phyloP scores from a whole-genome alignment of 2,329 filamentous ascomycete genomes.

The Xylaria sp. region DNA sequence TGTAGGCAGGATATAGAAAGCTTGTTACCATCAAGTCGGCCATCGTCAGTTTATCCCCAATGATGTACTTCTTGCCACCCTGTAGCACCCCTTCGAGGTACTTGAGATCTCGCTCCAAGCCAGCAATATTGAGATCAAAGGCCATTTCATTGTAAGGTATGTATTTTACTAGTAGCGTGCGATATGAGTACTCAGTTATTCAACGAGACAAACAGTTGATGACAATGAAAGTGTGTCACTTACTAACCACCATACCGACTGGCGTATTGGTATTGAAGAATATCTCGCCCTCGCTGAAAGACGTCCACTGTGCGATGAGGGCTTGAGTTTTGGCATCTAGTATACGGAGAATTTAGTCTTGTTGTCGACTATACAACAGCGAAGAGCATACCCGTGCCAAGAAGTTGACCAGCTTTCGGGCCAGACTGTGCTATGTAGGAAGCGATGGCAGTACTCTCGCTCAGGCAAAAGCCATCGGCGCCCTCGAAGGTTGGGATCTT shows the following conservation, averaged over 20 bases:
- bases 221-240: conserved; percentile 1
- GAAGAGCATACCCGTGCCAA: conserved; percentile 48
- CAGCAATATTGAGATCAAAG: conserved; percentile 37
- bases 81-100: conserved; percentile 48
- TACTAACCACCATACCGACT: conserved; percentile 26
- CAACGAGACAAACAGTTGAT: neutral
- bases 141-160: conserved; percentile 41
- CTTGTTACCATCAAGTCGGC: conserved; percentile 52
- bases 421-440: conserved; percentile 58
- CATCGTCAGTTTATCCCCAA: conserved; percentile 52
- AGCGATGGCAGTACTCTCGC: conserved; percentile 60
- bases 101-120: conserved; percentile 46
- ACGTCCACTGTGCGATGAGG: conserved; percentile 58
- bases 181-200: neutral
- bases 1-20: conserved; percentile 40
- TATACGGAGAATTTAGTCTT: neutral
- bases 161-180: conserved; percentile 42
- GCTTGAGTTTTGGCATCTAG: conserved; percentile 54
- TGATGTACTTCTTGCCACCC: conserved; percentile 51
- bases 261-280: conserved; percentile 13
- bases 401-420: conserved; percentile 55
- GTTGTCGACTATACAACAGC: neutral
- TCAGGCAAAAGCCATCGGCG: conserved; percentile 57
- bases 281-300: conserved; percentile 53
- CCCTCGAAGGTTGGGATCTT: conserved; percentile 62